A percentile compares a stretch with the other conserved stretches of the same genome.
Evolutionary conservation across 257 asterid genomes (phyloP).

Genomic region (Petunia axillaris): DNA sequence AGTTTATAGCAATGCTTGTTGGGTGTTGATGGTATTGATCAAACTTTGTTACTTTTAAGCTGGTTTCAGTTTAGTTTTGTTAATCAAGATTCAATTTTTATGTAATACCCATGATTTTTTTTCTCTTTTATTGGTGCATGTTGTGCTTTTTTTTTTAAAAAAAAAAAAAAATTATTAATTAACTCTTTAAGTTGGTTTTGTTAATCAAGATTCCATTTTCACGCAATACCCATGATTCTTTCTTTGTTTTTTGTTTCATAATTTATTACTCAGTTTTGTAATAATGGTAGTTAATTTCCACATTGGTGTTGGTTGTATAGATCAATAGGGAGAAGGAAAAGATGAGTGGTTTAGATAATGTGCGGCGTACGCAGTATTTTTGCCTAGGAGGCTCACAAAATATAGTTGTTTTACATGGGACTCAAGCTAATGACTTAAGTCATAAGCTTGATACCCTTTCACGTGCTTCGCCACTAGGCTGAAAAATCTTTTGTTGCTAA

Average conservation of each 20-base stretch:
- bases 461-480: no score
- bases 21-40: no score
- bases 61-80: neutral
- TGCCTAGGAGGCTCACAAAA: no score
- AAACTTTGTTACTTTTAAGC: neutral
- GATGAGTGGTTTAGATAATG: neutral
- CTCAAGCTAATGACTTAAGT: no score
- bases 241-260: neutral
- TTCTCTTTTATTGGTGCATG: neutral
- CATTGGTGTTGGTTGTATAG: conserved; percentile 5
- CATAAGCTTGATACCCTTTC: no score
- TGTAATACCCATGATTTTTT: neutral
- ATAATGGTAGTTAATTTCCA: neutral
- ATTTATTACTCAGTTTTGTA: neutral
- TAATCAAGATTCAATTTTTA: conserved; percentile 17
- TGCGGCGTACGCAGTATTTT: neutral
- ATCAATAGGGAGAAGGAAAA: neutral
- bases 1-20: neutral
- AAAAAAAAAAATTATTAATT: no score
- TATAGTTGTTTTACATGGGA: no score
- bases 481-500: no score
- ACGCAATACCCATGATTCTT: neutral
- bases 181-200: neutral
- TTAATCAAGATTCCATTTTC: conserved; percentile 26
- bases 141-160: neutral